Percentiles rank a stretch among this genome's conserved stretches.
These are phyloP conservation scores for Parathielavia hyrcaniae DNA, from an alignment of 495 filamentous ascomycete species.

Conservation along the genomic window DNA sequence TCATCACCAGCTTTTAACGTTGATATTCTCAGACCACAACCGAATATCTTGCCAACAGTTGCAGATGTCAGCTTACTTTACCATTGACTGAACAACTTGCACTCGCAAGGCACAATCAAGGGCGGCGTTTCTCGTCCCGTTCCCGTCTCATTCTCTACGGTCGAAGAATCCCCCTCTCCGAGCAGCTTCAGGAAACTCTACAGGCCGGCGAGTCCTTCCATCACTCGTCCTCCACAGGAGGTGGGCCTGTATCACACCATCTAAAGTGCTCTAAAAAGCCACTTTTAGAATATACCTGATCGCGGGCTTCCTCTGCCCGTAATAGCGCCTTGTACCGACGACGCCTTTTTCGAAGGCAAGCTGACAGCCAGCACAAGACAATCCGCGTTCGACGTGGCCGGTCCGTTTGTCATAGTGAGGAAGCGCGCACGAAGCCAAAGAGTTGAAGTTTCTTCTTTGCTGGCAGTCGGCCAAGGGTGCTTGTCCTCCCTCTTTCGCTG, in stretches of 20 bases:
- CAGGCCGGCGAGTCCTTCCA: slow-evolving; percentile 30
- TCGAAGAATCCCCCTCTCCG: slow-evolving; percentile 16
- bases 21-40: no score
- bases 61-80: no score
- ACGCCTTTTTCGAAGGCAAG: slow-evolving; percentile 35
- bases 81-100: no score
- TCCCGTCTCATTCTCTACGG: neutral
- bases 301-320: slow-evolving; percentile 31
- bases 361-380: slow-evolving; percentile 40
- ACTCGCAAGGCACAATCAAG: no score
- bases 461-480: slow-evolving; percentile 19
- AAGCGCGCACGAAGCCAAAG: slow-evolving; percentile 20
- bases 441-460: neutral
- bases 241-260: slow-evolving; percentile 43
- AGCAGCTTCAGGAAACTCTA: slow-evolving; percentile 22
- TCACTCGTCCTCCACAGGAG: slow-evolving; percentile 34
- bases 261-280: slow-evolving; percentile 37
- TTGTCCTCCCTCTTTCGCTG: slow-evolving; percentile 15
- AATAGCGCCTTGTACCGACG: slow-evolving; percentile 24
- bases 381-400: slow-evolving; percentile 32
- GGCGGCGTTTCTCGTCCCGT: no score
- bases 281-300: slow-evolving; percentile 28
- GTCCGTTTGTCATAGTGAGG: slow-evolving; percentile 38
- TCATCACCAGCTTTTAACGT: no score
- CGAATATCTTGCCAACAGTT: no score